Evolutionary conservation across 495 filamentous ascomycete species (phyloP).

Genomic region (Penicillium samsonianum): DNA sequence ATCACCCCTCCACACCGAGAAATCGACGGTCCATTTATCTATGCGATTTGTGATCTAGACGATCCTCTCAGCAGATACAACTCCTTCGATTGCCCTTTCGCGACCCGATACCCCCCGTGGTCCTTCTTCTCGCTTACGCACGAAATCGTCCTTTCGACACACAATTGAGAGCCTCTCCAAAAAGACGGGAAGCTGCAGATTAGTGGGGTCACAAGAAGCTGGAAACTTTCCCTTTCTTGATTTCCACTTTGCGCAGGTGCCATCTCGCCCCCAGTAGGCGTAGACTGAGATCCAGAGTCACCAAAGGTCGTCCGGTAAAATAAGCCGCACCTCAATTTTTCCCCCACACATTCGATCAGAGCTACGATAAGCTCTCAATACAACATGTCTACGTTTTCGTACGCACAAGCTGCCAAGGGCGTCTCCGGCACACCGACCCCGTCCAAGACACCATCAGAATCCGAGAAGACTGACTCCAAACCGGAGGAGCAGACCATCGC

Average conservation of each 20-base stretch:
- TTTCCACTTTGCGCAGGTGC: conserved; percentile 33
- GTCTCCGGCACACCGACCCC: conserved; percentile 47
- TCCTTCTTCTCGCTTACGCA: conserved; percentile 9
- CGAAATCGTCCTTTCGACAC: conserved; percentile 6
- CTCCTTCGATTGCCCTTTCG: conserved; percentile 3
- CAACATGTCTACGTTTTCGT: conserved; percentile 66
- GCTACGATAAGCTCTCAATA: conserved; percentile 19
- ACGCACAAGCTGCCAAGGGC: conserved; percentile 92
- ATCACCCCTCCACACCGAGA: conserved; percentile 3
- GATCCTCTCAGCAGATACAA: conserved; percentile 4
- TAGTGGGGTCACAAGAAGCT: conserved; percentile 37
- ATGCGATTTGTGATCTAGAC: conserved; percentile 40
- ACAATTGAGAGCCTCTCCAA: conserved; percentile 27
- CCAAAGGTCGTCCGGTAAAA: conserved; percentile 31
- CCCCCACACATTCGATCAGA: conserved; percentile 16
- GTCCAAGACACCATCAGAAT: conserved; percentile 40
- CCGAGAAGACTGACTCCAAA: conserved; percentile 31
- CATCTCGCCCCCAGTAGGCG: conserved; percentile 27
- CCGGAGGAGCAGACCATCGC: conserved; percentile 31
- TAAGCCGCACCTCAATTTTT: conserved; percentile 19
- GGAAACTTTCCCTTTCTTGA: conserved; percentile 29
- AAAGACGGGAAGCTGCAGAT: conserved; percentile 33
- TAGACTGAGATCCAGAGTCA: conserved; percentile 26
- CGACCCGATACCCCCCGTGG: conserved; percentile 3
- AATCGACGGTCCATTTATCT: conserved; percentile 15